Conservation (phyloP, 345 rosid genomes). For the Salix suchowensis region DNA sequence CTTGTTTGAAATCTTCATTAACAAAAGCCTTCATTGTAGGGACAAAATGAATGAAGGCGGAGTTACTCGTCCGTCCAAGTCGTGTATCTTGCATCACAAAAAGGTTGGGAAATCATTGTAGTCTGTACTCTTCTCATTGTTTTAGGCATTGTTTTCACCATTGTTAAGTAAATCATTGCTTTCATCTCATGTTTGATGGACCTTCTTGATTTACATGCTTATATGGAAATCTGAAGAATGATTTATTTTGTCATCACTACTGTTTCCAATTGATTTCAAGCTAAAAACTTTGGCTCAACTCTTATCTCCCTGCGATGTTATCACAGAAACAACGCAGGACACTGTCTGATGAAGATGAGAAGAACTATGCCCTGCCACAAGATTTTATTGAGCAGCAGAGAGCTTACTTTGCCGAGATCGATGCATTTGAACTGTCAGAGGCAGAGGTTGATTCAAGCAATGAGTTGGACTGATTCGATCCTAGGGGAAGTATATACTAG, state of each 20-base stretch:
- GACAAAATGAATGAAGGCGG: conserved; percentile 16
- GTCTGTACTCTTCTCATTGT: not conserved
- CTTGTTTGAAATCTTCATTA: not conserved
- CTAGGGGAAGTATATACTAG: not conserved
- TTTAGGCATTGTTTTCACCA: not conserved
- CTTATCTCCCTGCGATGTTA: not conserved
- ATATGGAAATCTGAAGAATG: not conserved
- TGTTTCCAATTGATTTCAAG: not conserved
- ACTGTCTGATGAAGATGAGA: conserved; percentile 15
- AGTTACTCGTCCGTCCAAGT: conserved; percentile 16
- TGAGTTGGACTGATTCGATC: conserved; percentile 37
- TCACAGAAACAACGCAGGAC: conserved; percentile 38
- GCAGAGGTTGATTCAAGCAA: conserved; percentile 54
- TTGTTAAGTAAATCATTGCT: not conserved
- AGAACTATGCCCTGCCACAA: conserved; percentile 23
- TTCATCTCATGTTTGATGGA: not conserved
- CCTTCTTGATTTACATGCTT: not conserved
- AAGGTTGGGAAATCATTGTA: conserved; percentile 32
- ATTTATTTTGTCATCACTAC: not conserved
- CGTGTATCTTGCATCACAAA: conserved; percentile 17
- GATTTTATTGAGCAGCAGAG: conserved; percentile 55
- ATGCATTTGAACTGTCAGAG: conserved; percentile 62
- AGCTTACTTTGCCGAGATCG: conserved; percentile 74
- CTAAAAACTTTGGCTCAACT: not conserved
- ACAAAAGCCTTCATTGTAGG: conserved; percentile 16